Evolutionary conservation across 148 eudicot species (phyloP), one percentile per base, ranked within the genome.

Genomic region (Nepenthes gracilis): DNA sequence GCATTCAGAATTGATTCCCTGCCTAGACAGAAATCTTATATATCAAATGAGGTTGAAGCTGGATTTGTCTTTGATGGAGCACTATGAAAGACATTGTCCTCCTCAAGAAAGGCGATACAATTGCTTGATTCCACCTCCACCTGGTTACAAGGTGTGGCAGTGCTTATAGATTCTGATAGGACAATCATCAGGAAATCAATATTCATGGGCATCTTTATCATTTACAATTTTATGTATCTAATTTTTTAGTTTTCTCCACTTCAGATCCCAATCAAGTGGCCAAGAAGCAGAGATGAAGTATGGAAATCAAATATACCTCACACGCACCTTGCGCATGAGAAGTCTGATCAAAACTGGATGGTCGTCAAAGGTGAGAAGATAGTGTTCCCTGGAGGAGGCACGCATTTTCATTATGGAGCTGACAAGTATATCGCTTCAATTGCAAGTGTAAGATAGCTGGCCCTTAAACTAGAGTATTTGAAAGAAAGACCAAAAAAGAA

Each of bases 311-410:
- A 94, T 67, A 89, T 94, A 62, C 99, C 99, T 63, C 99, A 94
- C 61, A 94, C 99, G 67, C 99, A 94, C 81, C 95, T 94, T 70
- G 99, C 99, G 61, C 80, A 86, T 40, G 99, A 94, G 72, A 89
- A 94, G 77, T 94, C 99, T 63, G 99, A 94, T 74, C 99, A 94
- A 58, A 94, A 89, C 61, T 94, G 99, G 99, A 94, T 94, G 99
- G 92, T 94, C 80, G 99, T 83, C 57, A 94, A 86, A 75, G 95
- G 87, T 64, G 95, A 94, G 47, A 94, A 84, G 72, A 94, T 94
- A 23, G 59, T 70, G 33, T 94, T 94, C 71, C 99, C 99, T 55
- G 99, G 99, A 36, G 99, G 99, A 60, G 99, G 99, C 60, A 94
- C 99, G 66, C 99, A 94, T 69, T 94, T 94, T 71, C 99, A 94